Conservation (phyloP, 2,329 filamentous ascomycete species). For the Fusarium proliferatum region DNA sequence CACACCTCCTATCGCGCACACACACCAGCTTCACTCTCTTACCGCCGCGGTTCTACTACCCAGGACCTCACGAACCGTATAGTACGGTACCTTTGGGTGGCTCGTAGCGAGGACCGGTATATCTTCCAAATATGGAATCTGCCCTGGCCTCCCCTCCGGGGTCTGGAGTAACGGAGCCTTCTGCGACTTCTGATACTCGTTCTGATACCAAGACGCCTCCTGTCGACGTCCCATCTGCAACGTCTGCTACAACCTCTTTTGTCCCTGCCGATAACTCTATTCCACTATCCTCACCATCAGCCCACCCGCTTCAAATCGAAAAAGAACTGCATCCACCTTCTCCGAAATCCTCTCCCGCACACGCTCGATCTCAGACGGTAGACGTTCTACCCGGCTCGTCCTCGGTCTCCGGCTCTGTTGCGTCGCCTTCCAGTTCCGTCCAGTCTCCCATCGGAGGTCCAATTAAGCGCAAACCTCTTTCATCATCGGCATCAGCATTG, state of each 20-base stretch:
- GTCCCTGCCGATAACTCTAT: conserved; percentile 35
- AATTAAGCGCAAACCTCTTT: conserved; percentile 72
- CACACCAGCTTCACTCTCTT: conserved; percentile 29
- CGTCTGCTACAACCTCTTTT: conserved; percentile 28
- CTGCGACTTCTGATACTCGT: conserved; percentile 42
- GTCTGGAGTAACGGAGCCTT: conserved; percentile 39
- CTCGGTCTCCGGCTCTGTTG: conserved; percentile 32
- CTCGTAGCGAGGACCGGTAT: conserved; percentile 36
- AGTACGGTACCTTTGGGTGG: conserved; percentile 24
- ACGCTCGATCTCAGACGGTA: conserved; percentile 43
- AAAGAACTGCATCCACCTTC: conserved; percentile 18
- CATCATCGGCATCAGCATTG: conserved; percentile 55
- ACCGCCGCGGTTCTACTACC: conserved; percentile 20
- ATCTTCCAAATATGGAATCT: conserved; percentile 43
- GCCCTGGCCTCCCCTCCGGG: conserved; percentile 36
- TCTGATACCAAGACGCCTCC: conserved; percentile 41
- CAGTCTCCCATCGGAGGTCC: conserved; percentile 43
- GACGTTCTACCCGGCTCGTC: conserved; percentile 37
- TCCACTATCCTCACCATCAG: conserved; percentile 34
- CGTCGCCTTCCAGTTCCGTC: conserved; percentile 23
- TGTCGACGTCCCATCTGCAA: conserved; percentile 26
- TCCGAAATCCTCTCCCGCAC: conserved; percentile 30
- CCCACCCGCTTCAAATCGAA: conserved; percentile 28
- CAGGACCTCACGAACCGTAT: conserved; percentile 30
- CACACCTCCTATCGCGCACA: conserved; percentile 21